phyloP scores from a whole-genome alignment of 78 protist species.

The Dictyostelium capitatum region DNA sequence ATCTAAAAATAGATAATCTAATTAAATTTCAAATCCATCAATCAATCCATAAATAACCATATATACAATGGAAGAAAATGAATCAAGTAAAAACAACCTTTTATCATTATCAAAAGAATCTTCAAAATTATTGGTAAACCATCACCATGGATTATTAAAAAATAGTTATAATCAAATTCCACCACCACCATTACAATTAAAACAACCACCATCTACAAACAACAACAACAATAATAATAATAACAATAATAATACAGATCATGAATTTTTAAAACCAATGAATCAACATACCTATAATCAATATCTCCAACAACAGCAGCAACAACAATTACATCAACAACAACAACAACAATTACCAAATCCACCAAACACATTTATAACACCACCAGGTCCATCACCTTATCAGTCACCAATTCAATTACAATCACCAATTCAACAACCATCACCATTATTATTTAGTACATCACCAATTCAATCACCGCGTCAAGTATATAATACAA shows the following conservation, averaged over 20 bases:
- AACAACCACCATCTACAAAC: not conserved
- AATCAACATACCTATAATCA: not conserved
- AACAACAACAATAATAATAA: not conserved
- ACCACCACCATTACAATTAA: not conserved
- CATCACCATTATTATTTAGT: not conserved
- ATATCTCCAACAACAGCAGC: not conserved
- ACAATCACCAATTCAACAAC: not conserved
- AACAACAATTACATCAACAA: not conserved
- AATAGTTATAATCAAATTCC: not conserved
- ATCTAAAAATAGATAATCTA: too few relatives aligned
- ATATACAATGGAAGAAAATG: not conserved
- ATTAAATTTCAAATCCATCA: too few relatives aligned
- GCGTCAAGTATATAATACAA: not conserved
- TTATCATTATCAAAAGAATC: not conserved
- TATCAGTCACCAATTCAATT: slow-evolving; percentile 2
- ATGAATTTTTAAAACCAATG: too few relatives aligned
- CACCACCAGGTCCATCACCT: not conserved
- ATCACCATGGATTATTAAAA: not conserved
- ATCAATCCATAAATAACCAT: too few relatives aligned
- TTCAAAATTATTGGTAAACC: not conserved
- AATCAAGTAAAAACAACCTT: not conserved
- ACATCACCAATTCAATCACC: not conserved
- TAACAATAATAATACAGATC: not conserved
- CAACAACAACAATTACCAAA: not conserved
- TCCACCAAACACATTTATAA: not conserved